Base-by-base conservation (phyloP, 352 stramenopile genomes). In the Phytophthora pini region DNA sequence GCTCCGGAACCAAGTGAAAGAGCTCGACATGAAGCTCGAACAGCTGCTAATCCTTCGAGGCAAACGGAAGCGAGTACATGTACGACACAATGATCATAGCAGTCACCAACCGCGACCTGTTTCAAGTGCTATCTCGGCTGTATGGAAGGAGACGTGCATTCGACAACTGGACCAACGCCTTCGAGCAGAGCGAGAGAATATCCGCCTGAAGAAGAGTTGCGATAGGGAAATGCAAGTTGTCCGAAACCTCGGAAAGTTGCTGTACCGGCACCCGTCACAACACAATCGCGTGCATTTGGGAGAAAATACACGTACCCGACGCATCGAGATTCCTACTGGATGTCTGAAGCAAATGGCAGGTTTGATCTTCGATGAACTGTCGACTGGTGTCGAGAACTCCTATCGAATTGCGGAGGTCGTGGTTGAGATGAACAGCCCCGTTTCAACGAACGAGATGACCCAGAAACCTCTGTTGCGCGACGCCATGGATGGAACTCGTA, bases 351-450 rank as follows among this genome's bases (percentile, higher is more conserved):
- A 58, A 15, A 45, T 58, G 8, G 43, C 50, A 20, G 53, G 54
- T 5, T n/a, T 58, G 17, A 74, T 74, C 27, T 74, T 79, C 13
- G 46, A 76, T 8, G 62, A 79, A 17, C 59, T 79, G 12, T 36
- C 60, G 5, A 51, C 55, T 7, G 58, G 76, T 22, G 61, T 75
- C 1, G 72, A 84, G 9, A 64, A 52, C 10, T 69, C 64, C 4
- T 78, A 81, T 56, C 44, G 54, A 0, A 62, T 80, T 10, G 66
- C 65, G 2, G 58, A 66, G 24, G 49, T 76, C 32, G 31, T 56
- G 1, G 58, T 81, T 15, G 56, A 79, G 2, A 36, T 55, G n/a
- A 66, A 68, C 0, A 29, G 47, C 65, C 46, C 55, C 13, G 64
- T 74, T 2, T n/a, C 34, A 0, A 47, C 32, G 1, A 57, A 61